Evolutionary conservation across 2,329 filamentous ascomycete genomes (phyloP), one percentile per base, ranked within the genome.

Genomic region (Exophiala sp.): DNA sequence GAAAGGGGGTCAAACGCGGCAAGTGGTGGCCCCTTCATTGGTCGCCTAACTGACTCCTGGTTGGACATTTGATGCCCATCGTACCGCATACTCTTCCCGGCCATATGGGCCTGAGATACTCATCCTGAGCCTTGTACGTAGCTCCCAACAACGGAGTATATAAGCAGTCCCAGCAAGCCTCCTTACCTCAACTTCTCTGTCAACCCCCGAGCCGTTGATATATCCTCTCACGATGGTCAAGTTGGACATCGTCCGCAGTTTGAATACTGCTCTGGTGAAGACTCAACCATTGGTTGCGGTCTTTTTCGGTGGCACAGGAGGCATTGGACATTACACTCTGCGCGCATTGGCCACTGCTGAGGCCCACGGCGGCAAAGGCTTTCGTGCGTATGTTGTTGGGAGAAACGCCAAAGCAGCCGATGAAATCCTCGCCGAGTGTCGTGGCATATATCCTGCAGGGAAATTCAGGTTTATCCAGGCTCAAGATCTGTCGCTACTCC

Each of bases 251-350:
- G 43, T 46, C 22, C 43, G 29, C 29, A 16, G 27, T 18, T 37
- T 18, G 6, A 43, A 46, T n/a, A 11, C 3, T 10, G 38, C 42
- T 9, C 29, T 51, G 4, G 43, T 51, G 11, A 43, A 38, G 24
- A 39, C 37, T 11, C 48, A 79, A 60, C 78, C 75, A 67, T 87
- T 76, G 71, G 77, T 82, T 62, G 81, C 79, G 64, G 86, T 83
- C 46, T 83, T 80, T 47, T 82, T 80, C 39, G 85, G 83, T 18
- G 86, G 83, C 40, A 90, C 74, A 52, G 45, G 45, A 1, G 53
- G 53, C 18, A 56, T 56, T 21, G 51, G 56, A n/a, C 27, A 50
- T 11, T 47, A 49, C n/a, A 46, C 53, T n/a, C 41, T 54, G n/a
- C 50, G 42, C 30, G 44, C 43, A 2, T 43, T 58, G 7, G 53